These are phyloP conservation scores for Amylostereum areolatum DNA, from an alignment of 1,284 basidiomycete genomes.

Conservation along the genomic window DNA sequence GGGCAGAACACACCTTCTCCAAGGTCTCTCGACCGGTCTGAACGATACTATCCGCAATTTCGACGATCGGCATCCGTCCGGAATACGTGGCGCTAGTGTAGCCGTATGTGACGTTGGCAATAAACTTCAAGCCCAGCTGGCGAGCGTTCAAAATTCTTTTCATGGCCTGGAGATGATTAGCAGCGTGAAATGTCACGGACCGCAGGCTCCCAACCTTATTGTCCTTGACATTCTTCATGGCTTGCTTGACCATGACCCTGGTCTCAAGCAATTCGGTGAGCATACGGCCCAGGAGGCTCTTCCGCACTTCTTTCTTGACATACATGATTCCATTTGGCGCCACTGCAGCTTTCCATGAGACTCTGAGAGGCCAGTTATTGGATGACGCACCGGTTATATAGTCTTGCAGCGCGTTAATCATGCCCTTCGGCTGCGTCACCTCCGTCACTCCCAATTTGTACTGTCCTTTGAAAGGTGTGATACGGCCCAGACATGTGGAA, in stretches of 20 bases:
- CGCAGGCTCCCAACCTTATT: constrained; percentile 56
- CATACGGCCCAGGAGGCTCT: constrained; percentile 88
- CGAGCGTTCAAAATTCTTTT: constrained; percentile 77
- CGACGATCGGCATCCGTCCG: constrained; percentile 96
- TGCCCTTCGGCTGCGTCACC: constrained; percentile 64
- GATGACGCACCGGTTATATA: constrained; percentile 62
- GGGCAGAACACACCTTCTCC: constrained; percentile 64
- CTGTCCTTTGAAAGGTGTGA: constrained; percentile 77
- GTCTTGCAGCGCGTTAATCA: constrained; percentile 64
- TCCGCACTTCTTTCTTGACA: constrained; percentile 81
- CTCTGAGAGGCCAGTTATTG: neutral
- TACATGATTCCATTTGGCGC: constrained; percentile 95
- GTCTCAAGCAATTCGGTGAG: constrained; percentile 90
- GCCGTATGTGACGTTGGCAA: constrained; percentile 89
- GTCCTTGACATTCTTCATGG: constrained; percentile 77
- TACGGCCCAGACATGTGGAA: constrained; percentile 92
- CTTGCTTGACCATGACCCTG: constrained; percentile 95
- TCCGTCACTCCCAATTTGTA: constrained; percentile 87
- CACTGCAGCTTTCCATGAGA: constrained; percentile 40
- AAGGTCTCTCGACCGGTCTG: constrained; percentile 94
- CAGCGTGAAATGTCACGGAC: neutral
- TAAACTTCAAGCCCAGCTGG: constrained; percentile 84
- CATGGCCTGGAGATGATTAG: constrained; percentile 48
- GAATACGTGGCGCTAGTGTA: constrained; percentile 93
- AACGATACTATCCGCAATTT: constrained; percentile 97